Base-by-base conservation (phyloP, 1,284 basidiomycete species). In the Moniliophthora roreri region DNA sequence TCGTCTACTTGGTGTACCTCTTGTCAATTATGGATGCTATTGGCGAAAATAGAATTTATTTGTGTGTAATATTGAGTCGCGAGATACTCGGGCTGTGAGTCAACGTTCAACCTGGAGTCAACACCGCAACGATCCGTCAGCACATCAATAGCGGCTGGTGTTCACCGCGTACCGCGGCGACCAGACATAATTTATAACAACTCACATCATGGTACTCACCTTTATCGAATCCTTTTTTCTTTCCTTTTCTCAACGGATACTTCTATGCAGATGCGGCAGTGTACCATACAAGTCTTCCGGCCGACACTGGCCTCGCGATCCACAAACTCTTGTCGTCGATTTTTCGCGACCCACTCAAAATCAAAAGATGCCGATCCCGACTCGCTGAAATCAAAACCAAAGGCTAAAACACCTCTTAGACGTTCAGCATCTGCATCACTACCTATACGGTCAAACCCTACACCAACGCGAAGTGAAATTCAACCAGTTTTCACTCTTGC, bases 391-490 rank as follows among this genome's bases (percentile, higher is more conserved):
- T 71, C 77, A 24, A 89, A 87, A 65, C 87, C 84, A 21, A 91
- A 88, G 62, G 81, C 84, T n/a, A 79, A 82, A 8, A 91, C 89
- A 4, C 80, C 89, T 6, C 78, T 92, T 3, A 78, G 89, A 50
- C 80, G 89, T n/a, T 77, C 87, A 23, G 88, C 84, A 8, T 85
- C 85, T n/a, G 84, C 78, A 2, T 92, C 90, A 0, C 73, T 89
- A 24, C 84, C 87, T 34, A 91, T 92, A 60, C 86, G 89, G 48
- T 73, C 82, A 21, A 91, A 89, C 62, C 89, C 87, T 20, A 91
- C 85, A 8, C 89, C 90, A 10, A 91, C 89, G 8, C 78, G 87
- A 50, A 80, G 88, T 38, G 74, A 81, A 37, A 92, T 92, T 53
- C 81, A 84, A 58, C 77, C 88, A 1, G 81, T 92, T 2, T 81